These are phyloP conservation scores for Phaeodactylum tricornutum DNA, from an alignment of 108 stramenopile species.

Conservation along the genomic window DNA sequence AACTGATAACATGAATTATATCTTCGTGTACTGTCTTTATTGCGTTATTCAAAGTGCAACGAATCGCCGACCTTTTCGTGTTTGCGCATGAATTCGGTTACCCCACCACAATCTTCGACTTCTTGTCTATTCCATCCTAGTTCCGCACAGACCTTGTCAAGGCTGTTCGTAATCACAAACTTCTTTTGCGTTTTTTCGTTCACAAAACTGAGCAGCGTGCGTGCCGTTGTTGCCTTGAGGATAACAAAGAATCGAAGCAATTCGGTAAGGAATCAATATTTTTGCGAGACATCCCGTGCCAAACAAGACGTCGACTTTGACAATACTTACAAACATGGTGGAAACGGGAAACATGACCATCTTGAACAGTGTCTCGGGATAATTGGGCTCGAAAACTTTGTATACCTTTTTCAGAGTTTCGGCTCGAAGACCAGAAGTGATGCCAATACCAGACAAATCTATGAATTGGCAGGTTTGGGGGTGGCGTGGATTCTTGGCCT, in stretches of 20 bases:
- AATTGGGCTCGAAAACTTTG: slow-evolving; percentile 66
- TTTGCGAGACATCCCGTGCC: background rate
- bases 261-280: background rate
- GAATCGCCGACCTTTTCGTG: slow-evolving; percentile 52
- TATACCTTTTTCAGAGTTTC: slow-evolving; percentile 59
- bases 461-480: slow-evolving; percentile 67
- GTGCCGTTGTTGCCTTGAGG: slow-evolving; percentile 29
- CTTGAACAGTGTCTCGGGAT: slow-evolving; percentile 63
- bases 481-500: slow-evolving; percentile 42
- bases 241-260: background rate
- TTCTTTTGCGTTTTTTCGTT: slow-evolving; percentile 77
- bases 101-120: slow-evolving; percentile 58
- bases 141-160: slow-evolving; percentile 56
- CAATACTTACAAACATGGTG: slow-evolving; percentile 15
- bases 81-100: slow-evolving; percentile 64
- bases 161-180: slow-evolving; percentile 68
- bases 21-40: no score
- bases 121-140: slow-evolving; percentile 67
- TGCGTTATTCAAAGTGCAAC: slow-evolving; percentile 44
- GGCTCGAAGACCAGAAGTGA: slow-evolving; percentile 55
- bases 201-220: slow-evolving; percentile 59
- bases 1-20: no score
- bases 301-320: slow-evolving; percentile 6
- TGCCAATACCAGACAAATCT: slow-evolving; percentile 57
- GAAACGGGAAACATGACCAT: slow-evolving; percentile 83